Base-by-base conservation (phyloP, 495 filamentous ascomycete species). In the Tuber aestivum region DNA sequence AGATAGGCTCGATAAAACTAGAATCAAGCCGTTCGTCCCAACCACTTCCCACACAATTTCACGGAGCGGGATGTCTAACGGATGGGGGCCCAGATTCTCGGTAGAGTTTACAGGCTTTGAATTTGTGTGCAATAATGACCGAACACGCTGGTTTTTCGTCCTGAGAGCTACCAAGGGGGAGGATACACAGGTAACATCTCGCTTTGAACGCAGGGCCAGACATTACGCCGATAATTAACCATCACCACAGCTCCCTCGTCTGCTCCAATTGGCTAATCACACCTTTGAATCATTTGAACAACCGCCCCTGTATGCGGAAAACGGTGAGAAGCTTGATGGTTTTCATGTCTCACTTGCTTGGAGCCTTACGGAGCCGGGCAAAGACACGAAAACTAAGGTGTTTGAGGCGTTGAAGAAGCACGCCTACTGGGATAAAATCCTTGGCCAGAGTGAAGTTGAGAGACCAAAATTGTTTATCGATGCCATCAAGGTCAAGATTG, bases 331-430 rank as follows among this genome's bases (percentile, higher is more conserved):
- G 68, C 86, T 87, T 16, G 77, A 85, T 70, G 89, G 86, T 23
- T 97, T 97, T 78, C 94, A 97, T 84, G 85, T 97, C 69, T 94
- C 92, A 42, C 86, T 97, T 65, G 94, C 91, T 0, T 97, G 94
- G 93, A 88, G 86, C 65, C 85, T 93, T 79, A 41, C 74, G 32
- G 69, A 76, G 41, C 81, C 77, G 27, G 41, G 50, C 40, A 41
- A 74, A 50, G 77, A 77, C 27, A 50, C 61, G 10, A 56, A 75
- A 5, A 50, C 72, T 16, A 75, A 70, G n/a, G 75, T 75, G 41
- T 0, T 35, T 38, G 84, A 88, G 37, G 77, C 78, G 65, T 85
- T 84, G 4, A 86, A 84, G 44, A 81, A 78, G n/a, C 84, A 85
- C 65, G 32, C 45, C 72, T 72, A 61, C 71, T 50, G 73, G 79